phyloP scores from a whole-genome alignment of 129 eudicot species.

The Centella asiatica region DNA sequence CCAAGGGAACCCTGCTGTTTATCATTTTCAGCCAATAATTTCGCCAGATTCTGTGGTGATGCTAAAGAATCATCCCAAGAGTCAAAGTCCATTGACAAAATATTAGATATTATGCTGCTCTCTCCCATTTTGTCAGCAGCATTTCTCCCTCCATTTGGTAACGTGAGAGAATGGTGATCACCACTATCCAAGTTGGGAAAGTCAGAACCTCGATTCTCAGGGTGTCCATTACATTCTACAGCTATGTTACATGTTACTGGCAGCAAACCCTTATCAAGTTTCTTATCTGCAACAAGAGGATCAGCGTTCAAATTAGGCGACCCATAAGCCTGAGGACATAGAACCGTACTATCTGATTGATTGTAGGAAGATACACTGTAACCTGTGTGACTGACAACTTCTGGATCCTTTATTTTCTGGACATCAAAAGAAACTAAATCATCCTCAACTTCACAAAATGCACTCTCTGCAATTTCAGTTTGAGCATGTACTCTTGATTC shows the following conservation, averaged over 20 bases:
- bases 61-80: conserved; percentile 80
- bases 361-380: conserved; percentile 36
- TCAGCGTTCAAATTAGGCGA: conserved; percentile 16
- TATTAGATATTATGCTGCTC: conserved; percentile 80
- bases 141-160: conserved; percentile 26
- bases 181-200: conserved; percentile 15
- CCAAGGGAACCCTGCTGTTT: conserved; percentile 45
- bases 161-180: conserved; percentile 26
- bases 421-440: conserved; percentile 58
- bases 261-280: conserved; percentile 28
- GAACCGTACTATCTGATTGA: conserved; percentile 20
- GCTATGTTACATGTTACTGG: conserved; percentile 19
- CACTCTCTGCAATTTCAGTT: conserved; percentile 22
- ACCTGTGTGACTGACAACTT: conserved; percentile 31
- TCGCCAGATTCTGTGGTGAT: conserved; percentile 69
- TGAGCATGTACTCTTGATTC: conserved; percentile 28
- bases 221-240: conserved; percentile 24
- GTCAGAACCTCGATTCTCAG: conserved; percentile 19
- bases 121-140: conserved; percentile 51
- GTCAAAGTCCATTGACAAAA: conserved; percentile 77
- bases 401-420: conserved; percentile 72
- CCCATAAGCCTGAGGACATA: conserved; percentile 20
- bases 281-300: conserved; percentile 39
- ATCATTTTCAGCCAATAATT: conserved; percentile 57
- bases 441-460: conserved; percentile 41